Percentiles rank a stretch among this genome's conserved stretches.
phyloP scores from a whole-genome alignment of 352 stramenopile species.

The Phytophthora lateralis region DNA sequence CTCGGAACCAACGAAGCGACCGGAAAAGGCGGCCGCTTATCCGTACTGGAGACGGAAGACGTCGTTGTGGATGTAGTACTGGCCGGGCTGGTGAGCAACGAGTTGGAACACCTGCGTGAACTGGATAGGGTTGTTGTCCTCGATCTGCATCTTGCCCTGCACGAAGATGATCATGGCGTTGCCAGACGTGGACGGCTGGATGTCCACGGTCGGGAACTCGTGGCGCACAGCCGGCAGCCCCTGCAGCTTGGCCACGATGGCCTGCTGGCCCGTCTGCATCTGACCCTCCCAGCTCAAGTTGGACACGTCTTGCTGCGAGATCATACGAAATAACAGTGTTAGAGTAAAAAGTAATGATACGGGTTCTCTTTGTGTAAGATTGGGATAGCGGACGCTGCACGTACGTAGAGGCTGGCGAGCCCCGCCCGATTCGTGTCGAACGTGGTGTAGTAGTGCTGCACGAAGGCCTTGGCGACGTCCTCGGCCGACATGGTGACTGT shows the following conservation, averaged over 20 bases:
- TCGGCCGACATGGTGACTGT: constrained; percentile 74
- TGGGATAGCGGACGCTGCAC: constrained; percentile 19
- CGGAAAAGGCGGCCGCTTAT: constrained; percentile 48
- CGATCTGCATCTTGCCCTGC: constrained; percentile 93
- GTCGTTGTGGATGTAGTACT: constrained; percentile 99
- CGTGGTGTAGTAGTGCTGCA: constrained; percentile 89
- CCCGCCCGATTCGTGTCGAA: constrained; percentile 83
- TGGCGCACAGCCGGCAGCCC: constrained; percentile 73
- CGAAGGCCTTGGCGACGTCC: constrained; percentile 86
- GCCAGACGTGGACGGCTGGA: constrained; percentile 90
- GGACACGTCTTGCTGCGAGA: constrained; percentile 67
- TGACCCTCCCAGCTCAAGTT: constrained; percentile 83
- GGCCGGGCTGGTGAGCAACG: constrained; percentile 89
- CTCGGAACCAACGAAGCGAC: constrained; percentile 19
- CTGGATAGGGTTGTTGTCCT: constrained; percentile 93
- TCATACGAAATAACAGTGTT: constrained; percentile 5
- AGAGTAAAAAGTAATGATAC: not conserved
- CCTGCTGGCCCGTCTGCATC: constrained; percentile 73
- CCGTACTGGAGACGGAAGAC: constrained; percentile 98
- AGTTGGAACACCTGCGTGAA: constrained; percentile 98
- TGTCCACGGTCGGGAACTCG: constrained; percentile 90
- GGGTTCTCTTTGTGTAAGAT: not conserved
- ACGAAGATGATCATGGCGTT: constrained; percentile 97
- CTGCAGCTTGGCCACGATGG: constrained; percentile 92
- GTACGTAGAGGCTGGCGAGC: constrained; percentile 81